These are phyloP conservation scores for Solioccasus polychromus DNA, from an alignment of 768 basidiomycete genomes.

Conservation along the genomic window DNA sequence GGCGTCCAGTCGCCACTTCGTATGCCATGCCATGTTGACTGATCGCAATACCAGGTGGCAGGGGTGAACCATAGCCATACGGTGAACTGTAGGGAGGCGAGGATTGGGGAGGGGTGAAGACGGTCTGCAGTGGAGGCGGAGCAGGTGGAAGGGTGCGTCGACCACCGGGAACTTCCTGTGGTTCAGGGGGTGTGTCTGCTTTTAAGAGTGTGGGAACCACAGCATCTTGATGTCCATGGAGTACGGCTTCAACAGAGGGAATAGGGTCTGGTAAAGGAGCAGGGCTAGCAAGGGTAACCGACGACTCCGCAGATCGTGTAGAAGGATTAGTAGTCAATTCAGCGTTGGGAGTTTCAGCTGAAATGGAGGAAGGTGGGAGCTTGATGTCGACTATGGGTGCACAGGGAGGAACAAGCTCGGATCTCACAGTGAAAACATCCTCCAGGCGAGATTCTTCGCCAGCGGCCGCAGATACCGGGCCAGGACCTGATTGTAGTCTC, in stretches of 20 bases:
- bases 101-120: constrained; percentile 38
- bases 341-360: background rate
- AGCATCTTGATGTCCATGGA: constrained; percentile 29
- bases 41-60: constrained; percentile 72
- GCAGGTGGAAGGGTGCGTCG: constrained; percentile 35
- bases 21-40: constrained; percentile 78
- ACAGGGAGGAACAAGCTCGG: constrained; percentile 38
- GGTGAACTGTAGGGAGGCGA: constrained; percentile 69
- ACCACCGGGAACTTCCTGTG: constrained; percentile 17
- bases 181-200: constrained; percentile 25
- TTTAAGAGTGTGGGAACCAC: constrained; percentile 26
- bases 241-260: constrained; percentile 15
- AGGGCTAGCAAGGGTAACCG: constrained; percentile 8
- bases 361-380: constrained; percentile 30
- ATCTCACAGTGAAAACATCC: constrained; percentile 58
- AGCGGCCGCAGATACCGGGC: constrained; percentile 20
- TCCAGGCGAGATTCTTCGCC: constrained; percentile 43
- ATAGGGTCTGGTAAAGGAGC: constrained; percentile 6
- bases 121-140: constrained; percentile 44
- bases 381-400: constrained; percentile 24
- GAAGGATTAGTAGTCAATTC: constrained; percentile 9
- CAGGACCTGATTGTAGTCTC: constrained; percentile 3
- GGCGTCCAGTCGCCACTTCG: constrained; percentile 78
- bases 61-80: constrained; percentile 52
- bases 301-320: constrained; percentile 8